phyloP scores from a whole-genome alignment of 371 early-diverging fungal species.

The Massospora cicadina region DNA sequence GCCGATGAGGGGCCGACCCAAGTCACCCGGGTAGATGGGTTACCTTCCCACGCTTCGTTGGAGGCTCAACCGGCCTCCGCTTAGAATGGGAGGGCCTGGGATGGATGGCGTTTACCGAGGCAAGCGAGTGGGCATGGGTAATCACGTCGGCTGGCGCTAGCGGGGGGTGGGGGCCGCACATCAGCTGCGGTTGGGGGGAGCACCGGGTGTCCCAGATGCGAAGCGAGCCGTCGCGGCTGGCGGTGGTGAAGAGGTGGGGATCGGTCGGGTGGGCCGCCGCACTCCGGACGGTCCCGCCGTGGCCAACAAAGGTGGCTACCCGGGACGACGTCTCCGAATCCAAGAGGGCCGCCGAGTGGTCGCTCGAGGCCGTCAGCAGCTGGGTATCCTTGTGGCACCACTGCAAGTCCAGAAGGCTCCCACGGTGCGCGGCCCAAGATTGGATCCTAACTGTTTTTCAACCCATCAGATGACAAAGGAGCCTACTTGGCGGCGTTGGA shows the following conservation, averaged over 20 bases:
- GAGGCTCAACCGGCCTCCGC: background rate
- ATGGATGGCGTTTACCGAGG: background rate
- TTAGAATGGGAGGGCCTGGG: background rate
- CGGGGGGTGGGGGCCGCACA: too few relatives aligned
- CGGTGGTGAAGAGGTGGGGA: background rate
- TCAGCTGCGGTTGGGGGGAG: background rate
- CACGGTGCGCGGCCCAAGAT: background rate
- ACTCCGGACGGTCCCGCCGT: background rate
- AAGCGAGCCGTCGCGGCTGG: background rate
- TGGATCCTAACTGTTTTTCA: background rate
- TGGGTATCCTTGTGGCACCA: background rate
- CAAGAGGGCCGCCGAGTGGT: background rate
- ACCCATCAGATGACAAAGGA: too few relatives aligned
- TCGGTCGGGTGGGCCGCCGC: background rate
- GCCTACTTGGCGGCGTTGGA: too few relatives aligned
- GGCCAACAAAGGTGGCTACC: background rate
- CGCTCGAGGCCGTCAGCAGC: background rate
- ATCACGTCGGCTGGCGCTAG: too few relatives aligned
- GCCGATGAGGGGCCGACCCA: too few relatives aligned
- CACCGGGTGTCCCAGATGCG: background rate
- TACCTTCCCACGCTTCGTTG: background rate
- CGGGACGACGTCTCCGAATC: background rate
- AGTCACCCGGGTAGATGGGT: background rate
- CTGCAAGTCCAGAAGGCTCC: background rate
- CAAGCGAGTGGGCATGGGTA: background rate